These are phyloP conservation scores for Mortierella sp. DNA, from an alignment of 371 early-diverging fungal genomes.

Conservation along the genomic window DNA sequence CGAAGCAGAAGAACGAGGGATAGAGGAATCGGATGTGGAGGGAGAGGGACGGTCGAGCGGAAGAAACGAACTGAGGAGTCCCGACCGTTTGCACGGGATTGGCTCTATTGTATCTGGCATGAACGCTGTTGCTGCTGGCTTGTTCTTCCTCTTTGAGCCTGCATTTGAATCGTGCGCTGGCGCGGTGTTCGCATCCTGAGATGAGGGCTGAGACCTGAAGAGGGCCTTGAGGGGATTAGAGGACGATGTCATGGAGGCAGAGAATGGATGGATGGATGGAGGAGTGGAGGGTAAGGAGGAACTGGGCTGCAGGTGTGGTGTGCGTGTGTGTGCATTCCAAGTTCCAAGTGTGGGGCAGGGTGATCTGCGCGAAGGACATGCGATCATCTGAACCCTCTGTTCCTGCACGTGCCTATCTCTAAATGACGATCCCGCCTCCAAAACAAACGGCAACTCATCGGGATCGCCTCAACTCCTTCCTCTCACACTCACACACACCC, in stretches of 20 bases:
- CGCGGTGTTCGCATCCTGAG: background rate
- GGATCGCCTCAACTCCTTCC: constrained; percentile 7
- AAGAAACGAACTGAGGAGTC: constrained; percentile 5
- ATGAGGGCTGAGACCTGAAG: constrained; percentile 9
- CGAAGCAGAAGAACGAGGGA: background rate
- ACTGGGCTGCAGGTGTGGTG: background rate
- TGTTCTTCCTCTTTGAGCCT: constrained; percentile 12
- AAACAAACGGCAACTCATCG: constrained; percentile 20
- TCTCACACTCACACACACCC: constrained; percentile 4
- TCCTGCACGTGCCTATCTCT: constrained; percentile 3
- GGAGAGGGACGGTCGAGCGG: constrained; percentile 1
- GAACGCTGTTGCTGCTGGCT: constrained; percentile 4
- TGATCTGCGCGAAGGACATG: background rate
- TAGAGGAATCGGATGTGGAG: background rate
- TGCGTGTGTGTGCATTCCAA: background rate
- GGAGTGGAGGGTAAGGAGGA: background rate
- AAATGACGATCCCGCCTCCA: constrained; percentile 1
- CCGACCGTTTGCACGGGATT: constrained; percentile 8
- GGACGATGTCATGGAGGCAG: constrained; percentile 5
- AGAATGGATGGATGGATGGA: background rate
- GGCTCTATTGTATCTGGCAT: background rate
- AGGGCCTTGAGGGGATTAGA: constrained; percentile 8
- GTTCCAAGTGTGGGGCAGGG: too few species aligned
- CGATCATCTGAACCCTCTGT: constrained; percentile 6
- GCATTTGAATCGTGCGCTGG: background rate